Conservation (phyloP, 2,329 filamentous ascomycete genomes). For the Phialophora verrucosa region DNA sequence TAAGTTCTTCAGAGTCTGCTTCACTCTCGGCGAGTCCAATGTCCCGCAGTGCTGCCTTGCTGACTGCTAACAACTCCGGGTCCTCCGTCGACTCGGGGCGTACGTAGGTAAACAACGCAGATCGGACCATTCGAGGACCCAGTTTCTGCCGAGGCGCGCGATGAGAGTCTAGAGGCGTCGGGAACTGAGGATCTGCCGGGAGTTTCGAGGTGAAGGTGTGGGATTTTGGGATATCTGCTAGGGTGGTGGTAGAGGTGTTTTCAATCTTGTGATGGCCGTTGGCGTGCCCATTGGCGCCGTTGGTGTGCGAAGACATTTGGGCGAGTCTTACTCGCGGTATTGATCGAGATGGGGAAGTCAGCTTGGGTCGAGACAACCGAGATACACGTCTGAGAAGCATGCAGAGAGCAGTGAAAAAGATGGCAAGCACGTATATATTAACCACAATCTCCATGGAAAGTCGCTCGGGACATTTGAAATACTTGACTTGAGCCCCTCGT, state of each 20-base stretch:
- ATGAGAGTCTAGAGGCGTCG: slow-evolving; percentile 82
- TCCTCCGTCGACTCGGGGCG: slow-evolving; percentile 74
- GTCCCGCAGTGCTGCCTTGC: slow-evolving; percentile 76
- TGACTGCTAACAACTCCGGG: slow-evolving; percentile 81
- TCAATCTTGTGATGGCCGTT: slow-evolving; percentile 4
- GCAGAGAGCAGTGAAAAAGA: slow-evolving; percentile 25
- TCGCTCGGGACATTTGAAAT: background rate
- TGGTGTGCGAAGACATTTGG: slow-evolving; percentile 53
- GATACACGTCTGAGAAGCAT: slow-evolving; percentile 30
- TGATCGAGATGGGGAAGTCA: slow-evolving; percentile 6
- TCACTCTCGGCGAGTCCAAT: slow-evolving; percentile 76
- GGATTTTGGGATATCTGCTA: slow-evolving; percentile 66
- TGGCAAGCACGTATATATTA: slow-evolving; percentile 7
- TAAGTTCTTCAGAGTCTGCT: slow-evolving; percentile 74
- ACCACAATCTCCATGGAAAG: slow-evolving; percentile 4
- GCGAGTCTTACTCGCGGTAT: slow-evolving; percentile 46
- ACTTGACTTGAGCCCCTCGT: background rate
- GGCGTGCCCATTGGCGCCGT: slow-evolving; percentile 34
- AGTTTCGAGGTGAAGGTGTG: slow-evolving; percentile 69
- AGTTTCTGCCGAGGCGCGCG: slow-evolving; percentile 77
- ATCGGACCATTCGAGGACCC: slow-evolving; percentile 79
- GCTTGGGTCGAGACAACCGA: slow-evolving; percentile 22
- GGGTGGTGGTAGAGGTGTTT: slow-evolving; percentile 24
- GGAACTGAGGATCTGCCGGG: slow-evolving; percentile 76
- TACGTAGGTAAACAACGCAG: slow-evolving; percentile 88